Percentiles rank a stretch among this genome's conserved stretches.
These are phyloP conservation scores for Urtica urens DNA, from an alignment of 306 rosid genomes.

Conservation along the genomic window DNA sequence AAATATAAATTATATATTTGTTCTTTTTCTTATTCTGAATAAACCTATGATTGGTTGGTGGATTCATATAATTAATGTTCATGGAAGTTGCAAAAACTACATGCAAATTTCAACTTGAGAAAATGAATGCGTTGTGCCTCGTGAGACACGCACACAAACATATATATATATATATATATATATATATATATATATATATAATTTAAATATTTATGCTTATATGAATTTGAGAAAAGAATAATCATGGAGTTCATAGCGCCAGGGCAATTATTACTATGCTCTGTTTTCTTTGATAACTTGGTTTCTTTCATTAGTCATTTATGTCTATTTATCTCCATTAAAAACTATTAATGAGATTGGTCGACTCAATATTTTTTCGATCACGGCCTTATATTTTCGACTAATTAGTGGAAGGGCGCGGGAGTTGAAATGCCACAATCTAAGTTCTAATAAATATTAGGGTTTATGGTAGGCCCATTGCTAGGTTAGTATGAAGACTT, in stretches of 20 bases:
- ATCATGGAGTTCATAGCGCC: neutral
- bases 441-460: neutral
- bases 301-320: neutral
- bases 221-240: neutral
- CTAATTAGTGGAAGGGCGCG: neutral
- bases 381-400: constrained; percentile 5
- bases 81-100: too few species aligned
- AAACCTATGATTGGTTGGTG: too few species aligned
- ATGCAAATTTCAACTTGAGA: too few species aligned
- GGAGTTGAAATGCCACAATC: constrained; percentile 6
- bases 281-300: neutral
- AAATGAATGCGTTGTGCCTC: too few species aligned
- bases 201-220: neutral
- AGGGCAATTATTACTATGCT: neutral
- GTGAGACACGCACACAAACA: too few species aligned
- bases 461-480: constrained; percentile 7
- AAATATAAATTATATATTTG: too few species aligned
- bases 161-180: too few species aligned
- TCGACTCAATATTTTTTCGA: neutral
- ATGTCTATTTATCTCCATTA: neutral
- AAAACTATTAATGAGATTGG: neutral
- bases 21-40: too few species aligned
- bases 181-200: too few species aligned
- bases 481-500: constrained; percentile 1
- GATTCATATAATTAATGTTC: too few species aligned